phyloP scores from a whole-genome alignment of 169 alveolate species.

The Fabrea salina region DNA sequence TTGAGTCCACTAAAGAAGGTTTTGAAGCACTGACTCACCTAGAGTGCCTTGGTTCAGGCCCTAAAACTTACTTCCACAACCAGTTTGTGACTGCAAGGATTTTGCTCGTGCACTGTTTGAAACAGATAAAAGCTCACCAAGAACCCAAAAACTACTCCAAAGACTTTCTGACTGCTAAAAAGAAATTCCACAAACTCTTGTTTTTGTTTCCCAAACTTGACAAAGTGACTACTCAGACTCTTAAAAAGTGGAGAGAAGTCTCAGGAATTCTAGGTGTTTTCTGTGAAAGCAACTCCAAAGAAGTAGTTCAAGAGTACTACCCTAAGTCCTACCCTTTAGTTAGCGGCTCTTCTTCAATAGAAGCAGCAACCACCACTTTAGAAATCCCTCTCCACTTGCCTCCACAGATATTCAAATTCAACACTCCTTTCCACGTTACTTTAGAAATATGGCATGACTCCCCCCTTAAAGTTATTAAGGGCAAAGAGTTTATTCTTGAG shows the following conservation, averaged over 20 bases:
- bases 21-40: not conserved
- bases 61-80: not conserved
- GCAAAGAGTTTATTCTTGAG: constrained; percentile 5
- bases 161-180: not conserved
- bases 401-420: not conserved
- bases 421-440: not conserved
- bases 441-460: not conserved
- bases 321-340: not conserved
- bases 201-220: not conserved
- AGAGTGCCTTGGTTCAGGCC: not conserved
- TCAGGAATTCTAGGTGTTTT: not conserved
- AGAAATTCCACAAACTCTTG: not conserved
- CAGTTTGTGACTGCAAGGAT: not conserved
- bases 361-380: not conserved
- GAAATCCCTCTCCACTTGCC: constrained; percentile 2
- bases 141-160: too few species aligned
- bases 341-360: not conserved
- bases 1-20: constrained; percentile 1
- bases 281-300: not conserved
- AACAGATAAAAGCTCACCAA: not conserved
- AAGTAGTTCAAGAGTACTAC: not conserved
- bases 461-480: not conserved
- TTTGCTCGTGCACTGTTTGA: not conserved
- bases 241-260: constrained; percentile 19
- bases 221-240: not conserved